Evolutionary conservation across 495 filamentous ascomycete genomes (phyloP).

Genomic region (Annulohypoxylon stygium): DNA sequence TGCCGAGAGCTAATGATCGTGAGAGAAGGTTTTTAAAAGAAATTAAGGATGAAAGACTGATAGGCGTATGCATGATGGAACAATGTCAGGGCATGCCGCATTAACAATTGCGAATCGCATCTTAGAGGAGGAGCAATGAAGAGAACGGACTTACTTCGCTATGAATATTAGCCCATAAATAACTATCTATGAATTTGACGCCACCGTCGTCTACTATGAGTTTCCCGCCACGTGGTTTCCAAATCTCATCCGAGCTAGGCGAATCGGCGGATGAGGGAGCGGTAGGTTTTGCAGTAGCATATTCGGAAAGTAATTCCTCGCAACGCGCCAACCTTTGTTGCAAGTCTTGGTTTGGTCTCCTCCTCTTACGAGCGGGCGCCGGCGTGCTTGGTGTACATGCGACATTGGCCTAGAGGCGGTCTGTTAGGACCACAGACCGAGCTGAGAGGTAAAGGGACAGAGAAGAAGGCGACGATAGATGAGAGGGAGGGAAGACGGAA

Average conservation of each 20-base stretch:
- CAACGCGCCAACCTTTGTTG: conserved; percentile 64
- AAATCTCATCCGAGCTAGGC: conserved; percentile 49
- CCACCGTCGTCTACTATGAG: conserved; percentile 61
- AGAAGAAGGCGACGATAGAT: background rate
- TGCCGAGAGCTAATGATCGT: conserved; percentile 54
- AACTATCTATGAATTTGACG: conserved; percentile 62
- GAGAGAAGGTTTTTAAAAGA: conserved; percentile 26
- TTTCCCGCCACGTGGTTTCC: conserved; percentile 57
- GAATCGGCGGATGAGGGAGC: conserved; percentile 35
- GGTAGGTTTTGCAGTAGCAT: conserved; percentile 56
- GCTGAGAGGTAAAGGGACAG: background rate
- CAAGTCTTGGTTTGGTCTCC: conserved; percentile 63
- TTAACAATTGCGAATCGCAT: background rate
- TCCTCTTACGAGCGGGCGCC: conserved; percentile 61
- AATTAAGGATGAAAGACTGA: background rate
- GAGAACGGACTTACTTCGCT: conserved; percentile 56
- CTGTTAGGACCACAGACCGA: conserved; percentile 19
- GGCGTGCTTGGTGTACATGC: conserved; percentile 63
- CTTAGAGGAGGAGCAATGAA: background rate
- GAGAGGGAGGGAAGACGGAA: background rate
- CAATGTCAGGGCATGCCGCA: background rate
- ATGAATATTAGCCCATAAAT: conserved; percentile 57
- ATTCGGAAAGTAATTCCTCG: conserved; percentile 62
- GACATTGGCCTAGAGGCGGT: conserved; percentile 56
- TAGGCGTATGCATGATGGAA: background rate